phyloP scores from a whole-genome alignment of 108 stramenopile species.

The Bacterosira constricta region DNA sequence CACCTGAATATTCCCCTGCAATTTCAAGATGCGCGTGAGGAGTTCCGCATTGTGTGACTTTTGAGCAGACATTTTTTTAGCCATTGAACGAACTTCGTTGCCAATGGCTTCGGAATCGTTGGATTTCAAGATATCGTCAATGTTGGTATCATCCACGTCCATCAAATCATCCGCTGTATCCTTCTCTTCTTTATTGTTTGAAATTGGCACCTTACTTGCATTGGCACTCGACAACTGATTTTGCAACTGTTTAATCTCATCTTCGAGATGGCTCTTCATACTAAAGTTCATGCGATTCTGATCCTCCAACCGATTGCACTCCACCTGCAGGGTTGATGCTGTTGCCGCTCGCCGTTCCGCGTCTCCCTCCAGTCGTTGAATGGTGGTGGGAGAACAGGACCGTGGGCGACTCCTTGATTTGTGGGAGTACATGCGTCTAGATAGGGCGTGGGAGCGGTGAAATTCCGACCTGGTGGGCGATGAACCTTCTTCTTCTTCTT shows the following conservation, averaged over 20 bases:
- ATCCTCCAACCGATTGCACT: constrained; percentile 67
- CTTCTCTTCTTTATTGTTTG: constrained; percentile 9
- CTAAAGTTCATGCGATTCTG: constrained; percentile 81
- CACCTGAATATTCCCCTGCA: constrained; percentile 94
- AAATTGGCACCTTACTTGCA: constrained; percentile 15
- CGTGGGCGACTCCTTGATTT: constrained; percentile 44
- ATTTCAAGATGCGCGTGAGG: constrained; percentile 80
- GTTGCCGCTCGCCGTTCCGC: constrained; percentile 57
- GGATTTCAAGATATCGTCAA: constrained; percentile 69
- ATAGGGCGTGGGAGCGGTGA: constrained; percentile 36
- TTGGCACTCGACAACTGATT: constrained; percentile 56
- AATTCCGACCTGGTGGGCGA: constrained; percentile 17
- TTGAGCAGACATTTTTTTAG: constrained; percentile 74
- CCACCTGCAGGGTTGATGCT: constrained; percentile 51
- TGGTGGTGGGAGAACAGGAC: constrained; percentile 73
- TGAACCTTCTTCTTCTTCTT: constrained; percentile 22
- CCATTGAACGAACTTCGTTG: constrained; percentile 63
- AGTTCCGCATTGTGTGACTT: constrained; percentile 89
- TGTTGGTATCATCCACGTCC: constrained; percentile 29
- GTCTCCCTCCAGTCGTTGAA: constrained; percentile 61
- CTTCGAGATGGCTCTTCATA: constrained; percentile 74
- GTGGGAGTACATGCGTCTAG: constrained; percentile 24
- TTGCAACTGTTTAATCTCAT: constrained; percentile 74
- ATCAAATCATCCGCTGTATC: constrained; percentile 24
- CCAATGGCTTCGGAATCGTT: constrained; percentile 63